phyloP scores from a whole-genome alignment of 2,329 filamentous ascomycete species.

The Colletotrichum spinosum region DNA sequence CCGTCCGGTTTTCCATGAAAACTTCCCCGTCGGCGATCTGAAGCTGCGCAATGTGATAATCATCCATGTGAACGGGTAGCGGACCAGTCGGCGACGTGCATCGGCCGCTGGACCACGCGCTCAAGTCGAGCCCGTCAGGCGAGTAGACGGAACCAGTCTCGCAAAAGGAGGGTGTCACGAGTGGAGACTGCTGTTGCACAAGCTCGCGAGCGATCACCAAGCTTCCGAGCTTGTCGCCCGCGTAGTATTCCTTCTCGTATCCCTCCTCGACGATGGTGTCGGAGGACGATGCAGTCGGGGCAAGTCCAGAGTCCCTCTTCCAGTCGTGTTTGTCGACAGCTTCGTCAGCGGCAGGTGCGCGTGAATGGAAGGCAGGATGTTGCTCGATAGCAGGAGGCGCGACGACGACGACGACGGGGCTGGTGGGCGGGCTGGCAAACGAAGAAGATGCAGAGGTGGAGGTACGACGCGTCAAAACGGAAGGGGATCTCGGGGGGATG shows the following conservation, averaged over 20 bases:
- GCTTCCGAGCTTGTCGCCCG: slow-evolving; percentile 38
- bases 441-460: slow-evolving; percentile 28
- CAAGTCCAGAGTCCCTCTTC: slow-evolving; percentile 68
- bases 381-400: slow-evolving; percentile 57
- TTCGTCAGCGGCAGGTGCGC: slow-evolving; percentile 37
- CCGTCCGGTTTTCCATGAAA: slow-evolving; percentile 40
- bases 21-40: slow-evolving; percentile 34
- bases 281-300: slow-evolving; percentile 56
- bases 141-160: slow-evolving; percentile 48
- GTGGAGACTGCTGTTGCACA: slow-evolving; percentile 35
- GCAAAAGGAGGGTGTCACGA: slow-evolving; percentile 38
- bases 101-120: slow-evolving; percentile 18
- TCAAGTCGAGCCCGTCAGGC: slow-evolving; percentile 8
- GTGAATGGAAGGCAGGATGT: slow-evolving; percentile 63
- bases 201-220: neutral
- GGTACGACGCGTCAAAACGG: slow-evolving; percentile 33
- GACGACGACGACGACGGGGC: slow-evolving; percentile 49
- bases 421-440: slow-evolving; percentile 34
- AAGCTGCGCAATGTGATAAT: slow-evolving; percentile 21
- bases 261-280: slow-evolving; percentile 56
- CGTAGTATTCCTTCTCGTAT: slow-evolving; percentile 52
- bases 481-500: slow-evolving; percentile 49
- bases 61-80: slow-evolving; percentile 16
- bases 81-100: slow-evolving; percentile 21
- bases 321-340: slow-evolving; percentile 49